Conservation (phyloP, 116 monocot species). For the Cymodocea nodosa region DNA sequence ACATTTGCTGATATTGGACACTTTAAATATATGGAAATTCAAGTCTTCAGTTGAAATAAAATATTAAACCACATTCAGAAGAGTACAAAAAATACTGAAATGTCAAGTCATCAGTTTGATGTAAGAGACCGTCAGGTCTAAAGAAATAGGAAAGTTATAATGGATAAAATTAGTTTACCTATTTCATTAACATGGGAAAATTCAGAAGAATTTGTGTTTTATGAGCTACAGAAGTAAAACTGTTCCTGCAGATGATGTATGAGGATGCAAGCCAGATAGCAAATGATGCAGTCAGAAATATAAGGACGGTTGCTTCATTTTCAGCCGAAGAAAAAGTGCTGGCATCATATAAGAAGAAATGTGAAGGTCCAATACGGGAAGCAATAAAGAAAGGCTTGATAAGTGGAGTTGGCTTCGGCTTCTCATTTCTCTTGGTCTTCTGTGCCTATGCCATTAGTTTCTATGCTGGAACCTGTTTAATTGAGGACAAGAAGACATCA, state of each 20-base stretch:
- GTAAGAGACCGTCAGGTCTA: no score
- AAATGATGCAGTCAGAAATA: constrained; percentile 16
- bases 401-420: constrained; percentile 40
- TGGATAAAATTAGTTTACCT: no score
- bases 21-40: no score
- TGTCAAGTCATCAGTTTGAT: no score
- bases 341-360: constrained; percentile 15
- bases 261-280: constrained; percentile 59
- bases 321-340: constrained; percentile 16
- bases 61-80: no score
- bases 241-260: constrained; percentile 36
- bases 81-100: no score
- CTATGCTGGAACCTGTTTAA: constrained; percentile 37
- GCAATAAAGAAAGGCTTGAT: constrained; percentile 30
- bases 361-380: constrained; percentile 12
- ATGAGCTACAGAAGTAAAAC: no score
- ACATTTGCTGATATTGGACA: no score
- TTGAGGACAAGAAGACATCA: constrained; percentile 31
- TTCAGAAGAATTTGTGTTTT: no score
- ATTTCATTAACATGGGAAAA: no score
- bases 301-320: constrained; percentile 17
- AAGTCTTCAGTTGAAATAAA: no score
- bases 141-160: no score
- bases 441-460: constrained; percentile 33
- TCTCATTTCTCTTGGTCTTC: constrained; percentile 32